phyloP scores from a whole-genome alignment of 345 rosid species.

The Acer campestre region DNA sequence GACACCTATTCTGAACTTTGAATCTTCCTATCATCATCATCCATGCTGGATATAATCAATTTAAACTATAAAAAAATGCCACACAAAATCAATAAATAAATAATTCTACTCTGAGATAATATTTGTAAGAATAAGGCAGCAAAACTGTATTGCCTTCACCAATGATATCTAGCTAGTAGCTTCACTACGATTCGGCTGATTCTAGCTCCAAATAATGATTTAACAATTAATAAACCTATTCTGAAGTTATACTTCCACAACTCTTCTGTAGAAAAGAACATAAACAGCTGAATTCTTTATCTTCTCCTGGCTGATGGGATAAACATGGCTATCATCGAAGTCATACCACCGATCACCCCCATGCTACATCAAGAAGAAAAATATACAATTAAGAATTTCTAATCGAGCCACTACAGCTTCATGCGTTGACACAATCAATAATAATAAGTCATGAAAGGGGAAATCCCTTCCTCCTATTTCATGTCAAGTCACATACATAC shows the following conservation, averaged over 20 bases:
- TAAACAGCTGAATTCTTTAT: conserved; percentile 94
- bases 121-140: conserved; percentile 19
- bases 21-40: conserved; percentile 15
- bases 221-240: conserved; percentile 9
- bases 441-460: not conserved
- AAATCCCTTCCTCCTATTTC: not conserved
- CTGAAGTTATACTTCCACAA: conserved; percentile 40
- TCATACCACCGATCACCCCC: conserved; percentile 93
- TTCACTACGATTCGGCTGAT: conserved; percentile 7
- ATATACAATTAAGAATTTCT: conserved; percentile 10
- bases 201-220: conserved; percentile 18
- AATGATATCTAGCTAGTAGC: conserved; percentile 23
- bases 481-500: not conserved
- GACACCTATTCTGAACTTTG: conserved; percentile 23
- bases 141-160: conserved; percentile 32
- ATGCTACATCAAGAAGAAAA: conserved; percentile 52
- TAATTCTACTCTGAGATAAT: conserved; percentile 30
- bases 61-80: conserved; percentile 28
- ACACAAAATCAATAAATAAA: conserved; percentile 12
- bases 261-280: conserved; percentile 95
- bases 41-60: conserved; percentile 11
- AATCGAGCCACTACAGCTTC: not conserved
- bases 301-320: conserved; percentile 70
- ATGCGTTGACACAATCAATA: not conserved
- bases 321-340: conserved; percentile 88